Evolutionary conservation across 495 filamentous ascomycete genomes (phyloP), one percentile per base, ranked within the genome.

Genomic region (Penicillium nucicola): DNA sequence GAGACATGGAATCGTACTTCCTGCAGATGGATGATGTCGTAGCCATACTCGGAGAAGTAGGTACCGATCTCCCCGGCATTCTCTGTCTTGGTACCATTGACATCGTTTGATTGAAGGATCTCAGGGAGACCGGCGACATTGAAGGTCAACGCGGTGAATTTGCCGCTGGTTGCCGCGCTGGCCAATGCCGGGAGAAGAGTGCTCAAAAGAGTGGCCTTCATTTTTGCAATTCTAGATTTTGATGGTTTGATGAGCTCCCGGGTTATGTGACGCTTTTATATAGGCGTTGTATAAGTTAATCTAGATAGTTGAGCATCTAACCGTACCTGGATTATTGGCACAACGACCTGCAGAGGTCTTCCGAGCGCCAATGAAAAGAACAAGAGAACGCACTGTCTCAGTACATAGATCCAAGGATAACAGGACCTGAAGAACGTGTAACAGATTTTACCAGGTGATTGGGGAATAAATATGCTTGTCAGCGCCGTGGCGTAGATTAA

Each of bases 91-190:
- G 80, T 70, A 42, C 80, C 80, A 1, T 74, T 72, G 9, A 80
- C 74, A 8, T 64, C 67, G 52, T 82, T 83, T 48, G 48, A 46
- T 47, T 84, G 78, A 46, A 83, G 60, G 42, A 78, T 64, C 11
- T 60, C 67, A 3, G 81, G 81, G 0, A 84, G 67, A 34, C 84
- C 83, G 32, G 84, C 84, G 36, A 85, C 77, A 51, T 84, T 85
- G 66, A 81, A 78, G 45, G 70, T 69, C 42, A 85, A 53, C 31
- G 83, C 66, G 41, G 69, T 79, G 58, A 86, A 75, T 32, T 52
- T 42, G 34, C 66, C 64, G n/a, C 32, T 60, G 14, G 53, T 57
- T n/a, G 48, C 42, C 28, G 53, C 57, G 12, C 30, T 43, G 19
- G 50, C 49, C 20, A 42, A 30, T 9, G 53, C 37, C 14, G 52